phyloP scores from a whole-genome alignment of 768 basidiomycete species.

The Mycena chlorophos region DNA sequence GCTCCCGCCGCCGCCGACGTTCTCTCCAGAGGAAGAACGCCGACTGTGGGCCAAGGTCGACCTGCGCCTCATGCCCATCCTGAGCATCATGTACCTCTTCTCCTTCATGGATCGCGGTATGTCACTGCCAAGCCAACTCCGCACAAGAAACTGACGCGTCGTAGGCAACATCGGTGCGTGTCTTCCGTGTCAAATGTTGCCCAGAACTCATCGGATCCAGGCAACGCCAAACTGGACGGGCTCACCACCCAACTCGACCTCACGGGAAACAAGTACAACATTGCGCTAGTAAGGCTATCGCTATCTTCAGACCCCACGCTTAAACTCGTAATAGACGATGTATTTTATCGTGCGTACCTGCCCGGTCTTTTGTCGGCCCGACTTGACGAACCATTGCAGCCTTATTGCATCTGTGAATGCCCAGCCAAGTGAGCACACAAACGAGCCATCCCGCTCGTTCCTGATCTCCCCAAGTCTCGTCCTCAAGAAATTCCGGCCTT shows the following conservation, averaged over 20 bases:
- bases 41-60: conserved; percentile 62
- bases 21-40: conserved; percentile 52
- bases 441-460: conserved; percentile 3
- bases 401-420: conserved; percentile 65
- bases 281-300: conserved; percentile 51
- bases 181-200: background rate
- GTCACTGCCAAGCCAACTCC: conserved; percentile 1
- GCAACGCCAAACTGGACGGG: conserved; percentile 70
- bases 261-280: conserved; percentile 61
- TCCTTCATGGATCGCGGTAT: conserved; percentile 65
- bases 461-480: conserved; percentile 40
- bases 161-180: conserved; percentile 58
- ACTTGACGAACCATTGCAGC: conserved; percentile 31
- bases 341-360: conserved; percentile 59
- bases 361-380: background rate
- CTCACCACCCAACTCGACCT: conserved; percentile 55
- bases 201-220: conserved; percentile 28
- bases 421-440: conserved; percentile 60
- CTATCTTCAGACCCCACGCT: background rate
- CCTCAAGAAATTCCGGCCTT: conserved; percentile 65
- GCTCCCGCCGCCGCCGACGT: conserved; percentile 46
- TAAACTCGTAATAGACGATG: conserved; percentile 50
- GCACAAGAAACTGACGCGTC: background rate
- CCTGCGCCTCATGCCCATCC: conserved; percentile 56
- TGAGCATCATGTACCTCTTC: conserved; percentile 60